Base-by-base conservation (phyloP, 352 stramenopile species). In the Globisporangium abappressorium region DNA sequence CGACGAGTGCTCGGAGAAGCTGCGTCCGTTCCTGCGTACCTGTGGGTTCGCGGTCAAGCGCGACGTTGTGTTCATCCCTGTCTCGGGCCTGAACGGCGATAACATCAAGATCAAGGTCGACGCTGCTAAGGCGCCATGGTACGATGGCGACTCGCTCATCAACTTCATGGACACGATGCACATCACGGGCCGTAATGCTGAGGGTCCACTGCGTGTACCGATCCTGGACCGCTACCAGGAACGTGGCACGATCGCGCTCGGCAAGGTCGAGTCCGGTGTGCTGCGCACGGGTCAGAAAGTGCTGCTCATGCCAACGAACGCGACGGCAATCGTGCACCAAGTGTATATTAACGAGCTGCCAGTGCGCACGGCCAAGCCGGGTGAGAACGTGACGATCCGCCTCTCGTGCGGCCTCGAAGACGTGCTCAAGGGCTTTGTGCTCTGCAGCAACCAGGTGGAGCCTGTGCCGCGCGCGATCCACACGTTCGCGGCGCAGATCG, bases 31-130 rank as follows among this genome's bases (percentile, higher is more conserved):
- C 81, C 66, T 94, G 62, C 84, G 84, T 30, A 88, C 82, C 33
- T 99, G 96, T 68, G 98, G 98, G 7, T 99, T 98, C 70, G 96
- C 91, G n/a, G 97, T 99, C 57, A 99, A 99, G 82, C 95, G 86
- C 41, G 96, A 99, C 77, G 95, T 99, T 20, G 94, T 91, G 66
- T 99, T 99, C 77, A 92, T 99, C 61, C 97, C 98, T 28, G 98
- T 99, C 59, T 99, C 96, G 24, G 98, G 92, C 15, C 82, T 99
- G 18, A 89, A 78, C 30, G 98, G 98, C 9, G 94, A 97, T 65
- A 99, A 99, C 77, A 87, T 99, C 60, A 99, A 99, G 81, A 88
- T 98, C 24, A 81, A 91, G 69, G 56, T 94, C 2, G 72, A 78
- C 28, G 81, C 85, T 53, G 47, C 68, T 22, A 89, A 86, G 67